Evolutionary conservation across 306 rosid genomes (phyloP).

Genomic region (Vigna hirtella): DNA sequence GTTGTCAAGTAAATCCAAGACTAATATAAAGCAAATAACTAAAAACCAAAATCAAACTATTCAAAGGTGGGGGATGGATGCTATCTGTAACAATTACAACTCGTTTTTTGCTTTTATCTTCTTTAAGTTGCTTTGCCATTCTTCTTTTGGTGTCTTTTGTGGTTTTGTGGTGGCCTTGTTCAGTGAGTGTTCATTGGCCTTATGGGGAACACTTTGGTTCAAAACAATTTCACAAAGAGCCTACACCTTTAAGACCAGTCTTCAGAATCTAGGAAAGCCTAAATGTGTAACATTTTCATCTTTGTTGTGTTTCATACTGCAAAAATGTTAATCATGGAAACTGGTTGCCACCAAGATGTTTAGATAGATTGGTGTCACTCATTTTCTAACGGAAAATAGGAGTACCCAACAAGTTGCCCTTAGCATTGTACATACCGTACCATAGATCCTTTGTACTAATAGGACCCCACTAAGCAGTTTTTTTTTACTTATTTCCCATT

Average conservation of each 20-base stretch:
- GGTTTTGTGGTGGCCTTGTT: constrained; percentile 50
- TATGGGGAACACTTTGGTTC: constrained; percentile 51
- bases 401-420: constrained; percentile 41
- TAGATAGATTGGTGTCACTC: constrained; percentile 33
- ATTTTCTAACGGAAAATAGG: constrained; percentile 34
- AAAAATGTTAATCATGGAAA: constrained; percentile 30
- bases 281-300: constrained; percentile 32
- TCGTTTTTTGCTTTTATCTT: constrained; percentile 51
- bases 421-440: constrained; percentile 66
- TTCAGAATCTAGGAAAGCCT: constrained; percentile 63
- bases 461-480: constrained; percentile 47
- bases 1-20: neutral
- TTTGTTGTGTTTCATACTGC: constrained; percentile 38
- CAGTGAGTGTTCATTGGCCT: constrained; percentile 43
- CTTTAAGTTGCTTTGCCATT: constrained; percentile 58
- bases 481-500: constrained; percentile 43
- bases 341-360: constrained; percentile 52
- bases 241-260: constrained; percentile 72
- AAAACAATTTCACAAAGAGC: constrained; percentile 56
- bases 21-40: constrained; percentile 46
- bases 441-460: constrained; percentile 40
- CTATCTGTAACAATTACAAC: constrained; percentile 51
- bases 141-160: constrained; percentile 52
- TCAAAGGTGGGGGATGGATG: constrained; percentile 45
- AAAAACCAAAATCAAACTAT: constrained; percentile 36